Evolutionary conservation across 2,329 filamentous ascomycete species (phyloP).

Genomic region (Alternaria panax): DNA sequence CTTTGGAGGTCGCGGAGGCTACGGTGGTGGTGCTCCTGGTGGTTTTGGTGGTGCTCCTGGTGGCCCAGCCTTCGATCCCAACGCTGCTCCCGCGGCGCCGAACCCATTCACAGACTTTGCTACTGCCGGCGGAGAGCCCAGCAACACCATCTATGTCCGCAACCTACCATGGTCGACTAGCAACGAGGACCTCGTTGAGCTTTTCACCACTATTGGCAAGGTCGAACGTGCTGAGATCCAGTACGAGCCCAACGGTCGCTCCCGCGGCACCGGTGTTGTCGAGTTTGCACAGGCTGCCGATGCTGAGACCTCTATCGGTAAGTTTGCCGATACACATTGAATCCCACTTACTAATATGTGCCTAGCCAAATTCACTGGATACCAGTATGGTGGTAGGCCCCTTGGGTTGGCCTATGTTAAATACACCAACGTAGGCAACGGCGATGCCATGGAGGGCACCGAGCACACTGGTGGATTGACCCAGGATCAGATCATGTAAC

Average conservation of each 20-base stretch:
- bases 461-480: slow-evolving; percentile 74
- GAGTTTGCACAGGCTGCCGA: slow-evolving; percentile 84
- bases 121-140: slow-evolving; percentile 82
- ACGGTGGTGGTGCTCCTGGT: slow-evolving; percentile 47
- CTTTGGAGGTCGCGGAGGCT: slow-evolving; percentile 48
- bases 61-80: slow-evolving; percentile 57
- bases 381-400: slow-evolving; percentile 94
- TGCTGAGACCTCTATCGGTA: slow-evolving; percentile 86
- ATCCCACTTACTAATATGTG: slow-evolving; percentile 33
- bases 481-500: slow-evolving; percentile 98
- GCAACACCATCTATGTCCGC: slow-evolving; percentile 89
- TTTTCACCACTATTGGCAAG: slow-evolving; percentile 97
- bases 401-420: slow-evolving; percentile 93
- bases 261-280: slow-evolving; percentile 94
- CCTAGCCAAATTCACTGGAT: slow-evolving; percentile 90
- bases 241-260: slow-evolving; percentile 95
- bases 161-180: slow-evolving; percentile 99
- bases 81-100: slow-evolving; percentile 64
- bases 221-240: slow-evolving; percentile 99
- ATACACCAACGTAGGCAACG: slow-evolving; percentile 74
- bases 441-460: slow-evolving; percentile 81
- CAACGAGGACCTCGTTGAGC: slow-evolving; percentile 94
- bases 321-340: slow-evolving; percentile 28
- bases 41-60: slow-evolving; percentile 51
- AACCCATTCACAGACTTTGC: slow-evolving; percentile 96